These are phyloP conservation scores for Desmodesmus armatus DNA, from an alignment of 139 green algal species.

Conservation along the genomic window DNA sequence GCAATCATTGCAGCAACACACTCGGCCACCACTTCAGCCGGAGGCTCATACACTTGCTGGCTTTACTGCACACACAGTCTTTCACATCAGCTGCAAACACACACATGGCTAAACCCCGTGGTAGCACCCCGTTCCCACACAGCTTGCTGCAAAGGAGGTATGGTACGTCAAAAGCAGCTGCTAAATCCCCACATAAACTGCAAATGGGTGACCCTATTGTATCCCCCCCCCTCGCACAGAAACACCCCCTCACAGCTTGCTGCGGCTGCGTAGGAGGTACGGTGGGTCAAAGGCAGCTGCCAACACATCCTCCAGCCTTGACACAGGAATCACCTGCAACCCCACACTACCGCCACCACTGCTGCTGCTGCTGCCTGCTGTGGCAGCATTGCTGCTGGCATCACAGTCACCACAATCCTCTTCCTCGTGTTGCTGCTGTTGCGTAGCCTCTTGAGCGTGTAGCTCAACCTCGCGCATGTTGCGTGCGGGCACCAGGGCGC, in stretches of 20 bases:
- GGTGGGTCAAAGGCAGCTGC: conserved; percentile 69
- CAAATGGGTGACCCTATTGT: too few relatives aligned
- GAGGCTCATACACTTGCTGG: too few relatives aligned
- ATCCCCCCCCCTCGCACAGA: too few relatives aligned
- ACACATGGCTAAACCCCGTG: too few relatives aligned
- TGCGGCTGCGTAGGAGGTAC: conserved; percentile 43
- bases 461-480: conserved; percentile 64
- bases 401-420: background rate
- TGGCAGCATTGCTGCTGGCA: conserved; percentile 10
- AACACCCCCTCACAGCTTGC: conserved; percentile 40
- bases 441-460: conserved; percentile 52
- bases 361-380: conserved; percentile 22
- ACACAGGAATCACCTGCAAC: conserved; percentile 50
- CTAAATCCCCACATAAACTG: too few relatives aligned
- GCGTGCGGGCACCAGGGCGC: conserved; percentile 62
- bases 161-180: too few relatives aligned
- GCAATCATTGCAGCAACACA: too few relatives aligned
- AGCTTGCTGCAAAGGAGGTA: too few relatives aligned
- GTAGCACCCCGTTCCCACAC: too few relatives aligned
- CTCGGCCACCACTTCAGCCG: too few relatives aligned
- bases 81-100: too few relatives aligned
- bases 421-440: background rate
- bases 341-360: background rate
- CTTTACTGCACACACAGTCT: too few relatives aligned
- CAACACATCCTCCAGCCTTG: conserved; percentile 63